phyloP scores from a whole-genome alignment of 805 yeast genomes.

The Dipodascus geniculatus region DNA sequence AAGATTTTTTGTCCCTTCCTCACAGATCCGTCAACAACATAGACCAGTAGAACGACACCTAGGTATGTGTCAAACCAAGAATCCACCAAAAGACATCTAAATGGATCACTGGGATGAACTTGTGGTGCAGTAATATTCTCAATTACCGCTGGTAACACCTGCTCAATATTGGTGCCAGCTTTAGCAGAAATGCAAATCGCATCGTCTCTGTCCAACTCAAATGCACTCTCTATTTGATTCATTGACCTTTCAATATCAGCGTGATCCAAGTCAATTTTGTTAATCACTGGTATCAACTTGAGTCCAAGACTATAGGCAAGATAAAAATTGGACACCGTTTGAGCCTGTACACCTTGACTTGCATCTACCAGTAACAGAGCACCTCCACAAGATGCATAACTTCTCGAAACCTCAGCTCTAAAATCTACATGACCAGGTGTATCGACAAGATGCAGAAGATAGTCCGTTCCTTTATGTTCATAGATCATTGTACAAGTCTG shows the following conservation, averaged over 20 bases:
- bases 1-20: slow-evolving; percentile 63
- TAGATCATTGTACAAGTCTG: slow-evolving; percentile 94
- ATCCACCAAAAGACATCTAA: slow-evolving; percentile 77
- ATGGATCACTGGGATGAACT: slow-evolving; percentile 41
- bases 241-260: slow-evolving; percentile 75
- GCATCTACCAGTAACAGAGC: slow-evolving; percentile 88
- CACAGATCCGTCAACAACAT: slow-evolving; percentile 73
- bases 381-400: slow-evolving; percentile 94
- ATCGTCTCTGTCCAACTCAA: slow-evolving; percentile 65
- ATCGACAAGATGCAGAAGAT: slow-evolving; percentile 80
- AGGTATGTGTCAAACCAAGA: slow-evolving; percentile 93
- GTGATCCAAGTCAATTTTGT: slow-evolving; percentile 80
- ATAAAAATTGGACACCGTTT: slow-evolving; percentile 94
- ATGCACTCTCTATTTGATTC: slow-evolving; percentile 75
- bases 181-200: slow-evolving; percentile 85
- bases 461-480: slow-evolving; percentile 54
- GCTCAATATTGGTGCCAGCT: slow-evolving; percentile 70
- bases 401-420: slow-evolving; percentile 82
- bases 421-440: slow-evolving; percentile 98
- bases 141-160: slow-evolving; percentile 70
- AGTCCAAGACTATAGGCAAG: slow-evolving; percentile 79
- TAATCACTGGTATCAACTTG: slow-evolving; percentile 75
- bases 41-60: slow-evolving; percentile 79
- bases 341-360: slow-evolving; percentile 93
- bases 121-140: slow-evolving; percentile 71